Evolutionary conservation across 495 filamentous ascomycete genomes (phyloP).

Genomic region (Extremus antarcticus): DNA sequence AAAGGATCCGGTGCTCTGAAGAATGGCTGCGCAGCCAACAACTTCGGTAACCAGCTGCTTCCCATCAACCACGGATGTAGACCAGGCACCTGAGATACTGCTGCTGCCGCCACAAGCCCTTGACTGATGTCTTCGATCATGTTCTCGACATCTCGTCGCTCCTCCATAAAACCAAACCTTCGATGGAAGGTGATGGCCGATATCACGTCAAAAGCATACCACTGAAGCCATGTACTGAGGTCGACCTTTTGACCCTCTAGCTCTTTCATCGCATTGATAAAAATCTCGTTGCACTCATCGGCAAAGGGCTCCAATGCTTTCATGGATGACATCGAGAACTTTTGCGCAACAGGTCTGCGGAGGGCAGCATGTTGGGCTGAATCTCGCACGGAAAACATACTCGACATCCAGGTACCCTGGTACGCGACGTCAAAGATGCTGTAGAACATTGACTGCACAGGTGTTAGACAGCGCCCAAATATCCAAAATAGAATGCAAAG

Average conservation of each 20-base stretch:
- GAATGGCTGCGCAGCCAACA: constrained; percentile 30
- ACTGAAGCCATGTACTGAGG: constrained; percentile 37
- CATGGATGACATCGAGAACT: too few species aligned
- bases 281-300: constrained; percentile 28
- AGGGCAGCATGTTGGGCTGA: too few species aligned
- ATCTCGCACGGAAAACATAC: too few species aligned
- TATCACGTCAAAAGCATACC: constrained; percentile 38
- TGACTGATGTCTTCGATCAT: constrained; percentile 23
- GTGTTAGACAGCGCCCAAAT: too few species aligned
- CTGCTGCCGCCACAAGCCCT: constrained; percentile 22
- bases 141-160: constrained; percentile 13
- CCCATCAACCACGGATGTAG: constrained; percentile 23
- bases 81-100: constrained; percentile 31
- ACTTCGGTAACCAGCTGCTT: constrained; percentile 29
- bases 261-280: constrained; percentile 19
- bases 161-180: constrained; percentile 18
- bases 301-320: constrained; percentile 30
- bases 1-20: too few species aligned
- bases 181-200: constrained; percentile 28
- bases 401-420: too few species aligned
- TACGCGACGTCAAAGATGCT: too few species aligned
- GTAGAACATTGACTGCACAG: too few species aligned
- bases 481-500: constrained; percentile 34
- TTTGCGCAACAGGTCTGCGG: too few species aligned
- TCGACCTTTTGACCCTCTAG: constrained; percentile 26